These are phyloP conservation scores for Phytophthora palmivora DNA, from an alignment of 352 stramenopile species.

Conservation along the genomic window DNA sequence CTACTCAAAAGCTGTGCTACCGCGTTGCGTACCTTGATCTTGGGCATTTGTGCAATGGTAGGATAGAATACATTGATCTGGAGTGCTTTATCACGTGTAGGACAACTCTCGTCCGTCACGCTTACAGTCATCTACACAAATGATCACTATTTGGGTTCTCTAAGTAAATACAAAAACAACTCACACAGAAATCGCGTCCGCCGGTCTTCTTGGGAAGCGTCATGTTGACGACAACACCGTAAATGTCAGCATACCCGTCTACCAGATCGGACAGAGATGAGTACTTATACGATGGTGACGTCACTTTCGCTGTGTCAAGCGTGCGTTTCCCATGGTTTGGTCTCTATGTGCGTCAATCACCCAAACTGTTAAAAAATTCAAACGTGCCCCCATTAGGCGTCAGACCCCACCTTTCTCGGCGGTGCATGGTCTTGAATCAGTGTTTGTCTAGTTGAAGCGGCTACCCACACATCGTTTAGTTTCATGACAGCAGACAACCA, in stretches of 20 bases:
- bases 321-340: slow-evolving; percentile 53
- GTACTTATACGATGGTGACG: slow-evolving; percentile 62
- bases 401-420: slow-evolving; percentile 18
- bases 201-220: slow-evolving; percentile 70
- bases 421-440: slow-evolving; percentile 6
- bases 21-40: slow-evolving; percentile 50
- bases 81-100: slow-evolving; percentile 57
- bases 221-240: slow-evolving; percentile 79
- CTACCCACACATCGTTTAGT: slow-evolving; percentile 4
- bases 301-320: slow-evolving; percentile 40
- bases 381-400: not conserved
- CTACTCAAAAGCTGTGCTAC: not conserved
- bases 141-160: not conserved
- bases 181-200: slow-evolving; percentile 70
- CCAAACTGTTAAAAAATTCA: slow-evolving; percentile 6
- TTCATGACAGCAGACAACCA: slow-evolving; percentile 1
- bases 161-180: slow-evolving; percentile 21
- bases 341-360: slow-evolving; percentile 13
- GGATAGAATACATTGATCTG: slow-evolving; percentile 75
- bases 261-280: slow-evolving; percentile 62
- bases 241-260: slow-evolving; percentile 63
- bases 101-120: slow-evolving; percentile 68
- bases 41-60: slow-evolving; percentile 65
- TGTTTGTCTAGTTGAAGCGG: slow-evolving; percentile 4
- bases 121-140: slow-evolving; percentile 72